A percentile compares a stretch with the other conserved stretches of the same genome.
These are phyloP conservation scores for Neostapfia colusana DNA, from an alignment of 176 grass and related monocot species.

Conservation along the genomic window DNA sequence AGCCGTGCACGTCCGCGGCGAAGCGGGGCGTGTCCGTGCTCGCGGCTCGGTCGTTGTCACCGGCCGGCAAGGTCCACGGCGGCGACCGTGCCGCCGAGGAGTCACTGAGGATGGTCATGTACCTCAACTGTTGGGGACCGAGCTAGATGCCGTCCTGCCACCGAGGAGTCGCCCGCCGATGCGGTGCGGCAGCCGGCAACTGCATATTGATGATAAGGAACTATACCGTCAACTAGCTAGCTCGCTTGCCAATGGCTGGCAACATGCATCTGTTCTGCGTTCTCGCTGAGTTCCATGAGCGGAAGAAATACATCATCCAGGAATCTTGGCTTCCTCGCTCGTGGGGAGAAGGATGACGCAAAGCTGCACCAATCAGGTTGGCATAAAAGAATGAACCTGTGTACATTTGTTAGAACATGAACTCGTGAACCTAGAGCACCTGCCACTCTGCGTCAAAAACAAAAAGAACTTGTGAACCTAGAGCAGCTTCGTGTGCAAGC, in stretches of 20 bases:
- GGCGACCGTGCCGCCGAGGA: conserved; percentile 37
- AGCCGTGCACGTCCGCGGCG: conserved; percentile 34
- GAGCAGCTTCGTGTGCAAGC: background rate
- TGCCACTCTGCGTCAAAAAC: too few species aligned
- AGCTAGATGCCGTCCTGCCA: conserved; percentile 27
- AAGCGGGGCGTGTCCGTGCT: conserved; percentile 5
- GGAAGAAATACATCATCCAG: too few species aligned
- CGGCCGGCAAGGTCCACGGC: background rate
- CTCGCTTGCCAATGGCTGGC: background rate
- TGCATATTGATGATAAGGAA: background rate
- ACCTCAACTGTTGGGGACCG: conserved; percentile 78
- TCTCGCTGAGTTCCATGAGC: too few species aligned
- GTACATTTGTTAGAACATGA: background rate
- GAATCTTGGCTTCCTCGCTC: background rate
- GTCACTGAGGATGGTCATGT: conserved; percentile 75
- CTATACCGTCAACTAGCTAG: background rate
- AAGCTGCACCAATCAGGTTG: background rate
- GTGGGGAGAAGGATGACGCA: background rate
- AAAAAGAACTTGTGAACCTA: background rate
- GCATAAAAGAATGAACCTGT: background rate
- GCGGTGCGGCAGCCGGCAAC: background rate
- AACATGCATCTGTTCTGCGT: background rate
- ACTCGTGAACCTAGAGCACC: background rate
- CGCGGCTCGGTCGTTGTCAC: background rate
- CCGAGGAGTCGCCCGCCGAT: too few species aligned